These are phyloP conservation scores for Tranzscheliella williamsii DNA, from an alignment of 1,284 basidiomycete species.

Conservation along the genomic window DNA sequence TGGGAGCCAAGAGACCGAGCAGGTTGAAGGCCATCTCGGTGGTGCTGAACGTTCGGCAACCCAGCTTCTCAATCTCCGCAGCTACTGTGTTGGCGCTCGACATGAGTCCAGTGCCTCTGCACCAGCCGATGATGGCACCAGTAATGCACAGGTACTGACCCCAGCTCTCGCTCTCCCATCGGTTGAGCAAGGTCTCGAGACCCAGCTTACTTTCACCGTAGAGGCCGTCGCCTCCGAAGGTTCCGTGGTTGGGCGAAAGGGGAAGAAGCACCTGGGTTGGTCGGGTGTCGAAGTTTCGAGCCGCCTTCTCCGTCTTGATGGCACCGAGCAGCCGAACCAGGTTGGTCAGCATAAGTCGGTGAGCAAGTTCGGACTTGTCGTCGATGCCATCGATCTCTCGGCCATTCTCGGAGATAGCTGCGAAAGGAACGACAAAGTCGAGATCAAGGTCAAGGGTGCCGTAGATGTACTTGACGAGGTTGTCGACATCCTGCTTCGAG, in stretches of 20 bases:
- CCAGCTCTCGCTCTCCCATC: conserved; percentile 93
- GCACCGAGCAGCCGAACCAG: conserved; percentile 91
- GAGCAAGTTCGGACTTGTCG: conserved; percentile 95
- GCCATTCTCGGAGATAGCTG: conserved; percentile 96
- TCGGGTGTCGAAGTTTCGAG: conserved; percentile 90
- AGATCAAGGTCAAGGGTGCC: conserved; percentile 89
- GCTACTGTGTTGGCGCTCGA: conserved; percentile 91
- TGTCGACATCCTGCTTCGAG: conserved; percentile 93
- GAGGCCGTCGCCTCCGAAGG: conserved; percentile 95
- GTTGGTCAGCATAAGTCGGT: conserved; percentile 80
- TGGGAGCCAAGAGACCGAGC: conserved; percentile 92
- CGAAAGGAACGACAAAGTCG: conserved; percentile 97
- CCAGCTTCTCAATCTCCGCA: conserved; percentile 87
- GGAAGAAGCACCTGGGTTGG: conserved; percentile 97
- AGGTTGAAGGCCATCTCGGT: conserved; percentile 99
- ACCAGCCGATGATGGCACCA: conserved; percentile 94
- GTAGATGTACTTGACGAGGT: conserved; percentile 95
- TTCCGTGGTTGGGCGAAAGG: conserved; percentile 94
- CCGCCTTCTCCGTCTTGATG: conserved; percentile 97
- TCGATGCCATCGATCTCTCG: conserved; percentile 95
- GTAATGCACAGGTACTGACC: conserved; percentile 97
- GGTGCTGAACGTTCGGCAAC: conserved; percentile 94
- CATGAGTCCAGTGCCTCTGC: conserved; percentile 90
- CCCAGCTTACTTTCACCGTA: conserved; percentile 99
- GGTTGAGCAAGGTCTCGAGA: conserved; percentile 94